phyloP scores from a whole-genome alignment of 106 monocot genomes.

The Dendrobium nobile region DNA sequence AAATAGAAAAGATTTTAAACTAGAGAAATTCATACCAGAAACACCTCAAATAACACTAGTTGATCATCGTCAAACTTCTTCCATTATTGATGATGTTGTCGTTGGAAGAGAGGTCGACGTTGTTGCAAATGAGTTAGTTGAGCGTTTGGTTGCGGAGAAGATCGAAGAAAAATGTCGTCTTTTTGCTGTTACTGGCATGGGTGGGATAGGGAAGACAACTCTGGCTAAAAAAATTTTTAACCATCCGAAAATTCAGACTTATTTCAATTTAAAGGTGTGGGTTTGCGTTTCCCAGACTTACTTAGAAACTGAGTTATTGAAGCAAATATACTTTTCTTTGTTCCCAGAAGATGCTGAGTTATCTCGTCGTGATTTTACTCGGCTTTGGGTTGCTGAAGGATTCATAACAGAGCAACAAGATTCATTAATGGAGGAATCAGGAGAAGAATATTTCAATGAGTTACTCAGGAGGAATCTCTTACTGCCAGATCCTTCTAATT shows the following conservation, averaged over 20 bases:
- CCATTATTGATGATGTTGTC: background rate
- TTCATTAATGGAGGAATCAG: conserved; percentile 24
- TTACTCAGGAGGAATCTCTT: conserved; percentile 24
- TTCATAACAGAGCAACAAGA: conserved; percentile 8
- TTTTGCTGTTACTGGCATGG: conserved; percentile 31
- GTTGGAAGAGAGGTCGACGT: conserved; percentile 6
- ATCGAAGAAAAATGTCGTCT: background rate
- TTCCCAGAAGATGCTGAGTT: conserved; percentile 8
- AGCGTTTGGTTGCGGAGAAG: background rate
- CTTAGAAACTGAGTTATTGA: conserved; percentile 11
- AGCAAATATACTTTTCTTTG: conserved; percentile 14
- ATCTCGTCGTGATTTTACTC: background rate
- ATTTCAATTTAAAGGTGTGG: conserved; percentile 27
- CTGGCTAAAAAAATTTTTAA: conserved; percentile 36
- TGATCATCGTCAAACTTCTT: background rate
- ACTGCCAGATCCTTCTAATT: background rate
- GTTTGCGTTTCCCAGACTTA: conserved; percentile 27
- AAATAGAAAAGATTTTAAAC: background rate
- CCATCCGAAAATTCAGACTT: conserved; percentile 8
- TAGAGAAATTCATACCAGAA: background rate
- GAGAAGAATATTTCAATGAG: conserved; percentile 26
- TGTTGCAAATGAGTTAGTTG: conserved; percentile 2
- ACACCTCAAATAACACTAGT: background rate
- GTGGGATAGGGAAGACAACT: conserved; percentile 50
- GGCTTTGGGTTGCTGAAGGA: conserved; percentile 19